These are phyloP conservation scores for Malus orientalis DNA, from an alignment of 306 rosid species.

Conservation along the genomic window DNA sequence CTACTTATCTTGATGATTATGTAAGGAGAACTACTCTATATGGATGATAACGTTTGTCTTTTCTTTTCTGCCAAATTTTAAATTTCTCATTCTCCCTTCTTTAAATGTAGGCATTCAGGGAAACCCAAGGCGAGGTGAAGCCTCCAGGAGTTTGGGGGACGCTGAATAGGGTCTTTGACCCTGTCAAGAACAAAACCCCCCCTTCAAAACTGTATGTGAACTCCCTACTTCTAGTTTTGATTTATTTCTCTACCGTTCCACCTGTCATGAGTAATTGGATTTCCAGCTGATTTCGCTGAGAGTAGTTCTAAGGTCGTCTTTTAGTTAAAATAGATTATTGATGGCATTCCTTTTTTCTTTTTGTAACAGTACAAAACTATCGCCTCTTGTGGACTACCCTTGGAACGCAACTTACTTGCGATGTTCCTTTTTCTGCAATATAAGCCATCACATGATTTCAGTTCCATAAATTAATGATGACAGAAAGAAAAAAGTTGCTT, in stretches of 20 bases:
- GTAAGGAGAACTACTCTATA: neutral
- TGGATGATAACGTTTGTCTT: neutral
- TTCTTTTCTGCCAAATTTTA: neutral
- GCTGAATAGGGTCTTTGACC: slow-evolving; percentile 53
- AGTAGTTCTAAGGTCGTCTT: neutral
- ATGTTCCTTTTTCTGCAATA: slow-evolving; percentile 84
- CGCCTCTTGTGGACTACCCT: slow-evolving; percentile 89
- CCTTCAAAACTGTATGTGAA: slow-evolving; percentile 46
- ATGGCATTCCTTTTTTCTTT: neutral
- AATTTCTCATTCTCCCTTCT: neutral
- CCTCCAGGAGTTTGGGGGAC: slow-evolving; percentile 86
- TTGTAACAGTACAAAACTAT: slow-evolving; percentile 48
- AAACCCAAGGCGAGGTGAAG: slow-evolving; percentile 35
- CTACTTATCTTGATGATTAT: neutral
- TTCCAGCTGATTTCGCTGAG: neutral
- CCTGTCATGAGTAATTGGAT: slow-evolving; percentile 5
- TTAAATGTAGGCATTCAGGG: slow-evolving; percentile 56
- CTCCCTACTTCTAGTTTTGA: slow-evolving; percentile 2
- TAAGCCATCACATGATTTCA: no score
- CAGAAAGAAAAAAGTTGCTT: slow-evolving; percentile 62
- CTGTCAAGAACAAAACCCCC: slow-evolving; percentile 34
- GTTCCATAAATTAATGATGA: slow-evolving; percentile 35
- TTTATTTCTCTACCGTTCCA: slow-evolving; percentile 7
- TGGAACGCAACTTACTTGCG: slow-evolving; percentile 88
- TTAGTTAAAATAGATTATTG: slow-evolving; percentile 5